Evolutionary conservation across 352 stramenopile species (phyloP).

Genomic region (Phytophthora fragariae): DNA sequence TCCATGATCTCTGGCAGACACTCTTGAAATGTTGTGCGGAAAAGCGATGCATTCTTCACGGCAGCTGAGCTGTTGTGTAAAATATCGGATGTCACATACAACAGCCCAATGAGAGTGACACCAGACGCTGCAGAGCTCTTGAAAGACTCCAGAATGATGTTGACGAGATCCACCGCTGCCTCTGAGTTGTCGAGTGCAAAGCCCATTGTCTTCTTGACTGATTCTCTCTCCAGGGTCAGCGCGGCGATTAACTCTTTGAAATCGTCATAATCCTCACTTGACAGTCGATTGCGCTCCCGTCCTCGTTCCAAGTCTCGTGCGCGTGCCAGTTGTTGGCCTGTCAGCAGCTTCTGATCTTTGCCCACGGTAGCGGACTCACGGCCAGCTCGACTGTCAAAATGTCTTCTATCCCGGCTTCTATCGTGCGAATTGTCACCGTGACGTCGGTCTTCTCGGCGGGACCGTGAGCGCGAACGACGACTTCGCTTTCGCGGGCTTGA

Average conservation of each 20-base stretch:
- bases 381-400: conserved; percentile 7
- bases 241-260: conserved; percentile 53
- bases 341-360: conserved; percentile 52
- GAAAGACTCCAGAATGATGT: conserved; percentile 58
- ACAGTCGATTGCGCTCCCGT: conserved; percentile 58
- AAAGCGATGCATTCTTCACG: conserved; percentile 91
- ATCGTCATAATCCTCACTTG: conserved; percentile 59
- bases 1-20: conserved; percentile 81
- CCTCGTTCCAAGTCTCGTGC: conserved; percentile 73
- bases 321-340: conserved; percentile 76
- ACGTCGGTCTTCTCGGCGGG: conserved; percentile 18
- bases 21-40: conserved; percentile 88
- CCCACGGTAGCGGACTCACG: conserved; percentile 1
- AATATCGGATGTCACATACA: conserved; percentile 91
- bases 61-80: conserved; percentile 90
- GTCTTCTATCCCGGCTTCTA: conserved; percentile 17
- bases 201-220: conserved; percentile 77
- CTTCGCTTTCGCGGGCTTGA: conserved; percentile 23
- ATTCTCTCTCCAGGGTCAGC: conserved; percentile 72
- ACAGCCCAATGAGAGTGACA: conserved; percentile 60
- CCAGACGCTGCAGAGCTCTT: conserved; percentile 44
- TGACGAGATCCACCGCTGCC: conserved; percentile 72
- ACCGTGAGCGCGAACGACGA: conserved; percentile 29
- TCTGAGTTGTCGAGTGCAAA: conserved; percentile 86
- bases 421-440: conserved; percentile 17